A percentile compares a stretch with the other conserved stretches of the same genome.
Evolutionary conservation across 495 filamentous ascomycete species (phyloP).

Genomic region (Extremus antarcticus): DNA sequence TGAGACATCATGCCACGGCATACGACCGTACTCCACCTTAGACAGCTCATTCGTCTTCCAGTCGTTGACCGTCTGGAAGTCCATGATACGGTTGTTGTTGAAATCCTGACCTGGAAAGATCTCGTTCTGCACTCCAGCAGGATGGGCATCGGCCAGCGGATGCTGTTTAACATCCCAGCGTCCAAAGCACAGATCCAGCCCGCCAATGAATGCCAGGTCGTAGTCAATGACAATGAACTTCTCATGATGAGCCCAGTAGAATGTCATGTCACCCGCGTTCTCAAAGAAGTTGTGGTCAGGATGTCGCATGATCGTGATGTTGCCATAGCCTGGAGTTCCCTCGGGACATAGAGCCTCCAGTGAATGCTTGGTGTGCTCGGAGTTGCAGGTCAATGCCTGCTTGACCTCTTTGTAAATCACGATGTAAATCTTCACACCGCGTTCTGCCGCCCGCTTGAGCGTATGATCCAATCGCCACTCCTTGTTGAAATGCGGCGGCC

Average conservation of each 20-base stretch:
- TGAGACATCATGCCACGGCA: constrained; percentile 96
- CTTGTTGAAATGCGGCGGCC: constrained; percentile 68
- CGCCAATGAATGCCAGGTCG: constrained; percentile 78
- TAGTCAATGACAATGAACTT: constrained; percentile 95
- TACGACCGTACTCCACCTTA: constrained; percentile 83
- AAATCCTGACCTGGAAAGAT: constrained; percentile 94
- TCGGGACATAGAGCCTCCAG: constrained; percentile 69
- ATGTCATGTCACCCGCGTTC: constrained; percentile 90
- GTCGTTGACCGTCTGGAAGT: constrained; percentile 80
- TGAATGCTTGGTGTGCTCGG: constrained; percentile 82
- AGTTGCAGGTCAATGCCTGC: constrained; percentile 84
- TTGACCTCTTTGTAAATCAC: constrained; percentile 86
- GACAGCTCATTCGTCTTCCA: constrained; percentile 91
- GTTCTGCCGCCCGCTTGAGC: constrained; percentile 78
- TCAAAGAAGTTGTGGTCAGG: constrained; percentile 93
- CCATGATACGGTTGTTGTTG: constrained; percentile 86
- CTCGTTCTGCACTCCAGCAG: constrained; percentile 67
- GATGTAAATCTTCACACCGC: constrained; percentile 87
- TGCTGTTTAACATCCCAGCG: constrained; percentile 86
- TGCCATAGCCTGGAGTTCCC: constrained; percentile 67
- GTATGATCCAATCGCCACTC: constrained; percentile 83
- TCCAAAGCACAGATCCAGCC: constrained; percentile 92
- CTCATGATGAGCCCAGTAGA: constrained; percentile 98
- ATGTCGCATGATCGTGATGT: constrained; percentile 83
- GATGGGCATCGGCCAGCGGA: constrained; percentile 76